These are phyloP conservation scores for Candida parachauliodes DNA, from an alignment of 805 yeast species.

Conservation along the genomic window DNA sequence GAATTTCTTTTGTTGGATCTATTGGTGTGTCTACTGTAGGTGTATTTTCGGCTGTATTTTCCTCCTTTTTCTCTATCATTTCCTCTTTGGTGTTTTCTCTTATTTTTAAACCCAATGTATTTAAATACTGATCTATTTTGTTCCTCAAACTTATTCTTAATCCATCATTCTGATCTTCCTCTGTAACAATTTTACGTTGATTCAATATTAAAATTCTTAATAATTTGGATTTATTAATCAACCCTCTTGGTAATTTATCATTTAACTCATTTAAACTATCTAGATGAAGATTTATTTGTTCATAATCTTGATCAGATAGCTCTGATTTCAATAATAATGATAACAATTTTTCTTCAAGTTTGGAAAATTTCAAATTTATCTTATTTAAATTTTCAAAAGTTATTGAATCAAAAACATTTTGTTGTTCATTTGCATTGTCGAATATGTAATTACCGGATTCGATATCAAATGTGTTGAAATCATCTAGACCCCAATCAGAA, in stretches of 20 bases:
- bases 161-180: constrained; percentile 7
- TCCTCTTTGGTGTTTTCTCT: constrained; percentile 9
- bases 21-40: neutral
- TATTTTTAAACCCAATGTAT: constrained; percentile 15
- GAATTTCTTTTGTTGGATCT: too few species aligned
- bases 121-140: constrained; percentile 19
- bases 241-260: constrained; percentile 25
- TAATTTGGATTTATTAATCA: constrained; percentile 27
- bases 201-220: constrained; percentile 28
- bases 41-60: neutral
- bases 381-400: constrained; percentile 15
- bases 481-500: constrained; percentile 44
- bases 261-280: constrained; percentile 15
- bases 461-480: constrained; percentile 22
- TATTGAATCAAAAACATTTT: constrained; percentile 19
- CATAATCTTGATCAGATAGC: constrained; percentile 11
- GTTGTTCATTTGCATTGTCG: constrained; percentile 29
- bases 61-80: constrained; percentile 3
- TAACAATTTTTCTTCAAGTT: constrained; percentile 9
- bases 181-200: constrained; percentile 18
- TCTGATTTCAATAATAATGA: constrained; percentile 10
- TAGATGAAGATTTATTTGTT: constrained; percentile 14
- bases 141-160: constrained; percentile 18
- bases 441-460: constrained; percentile 32
- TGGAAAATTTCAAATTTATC: constrained; percentile 16